These are phyloP conservation scores for Thuja plicata DNA, from an alignment of 83 land plant species.

Conservation along the genomic window DNA sequence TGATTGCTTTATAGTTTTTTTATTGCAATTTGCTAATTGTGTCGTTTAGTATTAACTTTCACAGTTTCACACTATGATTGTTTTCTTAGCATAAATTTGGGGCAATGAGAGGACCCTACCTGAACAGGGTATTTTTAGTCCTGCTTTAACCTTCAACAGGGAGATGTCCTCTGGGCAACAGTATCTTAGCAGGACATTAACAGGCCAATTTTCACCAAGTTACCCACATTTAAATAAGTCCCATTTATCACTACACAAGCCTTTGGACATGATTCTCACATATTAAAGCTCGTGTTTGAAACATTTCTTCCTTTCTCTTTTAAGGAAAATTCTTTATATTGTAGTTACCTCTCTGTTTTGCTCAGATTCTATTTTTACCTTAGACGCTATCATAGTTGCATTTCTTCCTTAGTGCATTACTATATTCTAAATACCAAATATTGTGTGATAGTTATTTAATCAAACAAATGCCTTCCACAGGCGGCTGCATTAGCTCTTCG, in stretches of 20 bases:
- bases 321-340: background rate
- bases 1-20: background rate
- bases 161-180: too few relatives aligned
- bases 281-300: too few relatives aligned
- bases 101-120: too few relatives aligned
- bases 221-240: too few relatives aligned
- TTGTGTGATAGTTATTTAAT: background rate
- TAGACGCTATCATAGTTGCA: background rate
- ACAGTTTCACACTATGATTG: background rate
- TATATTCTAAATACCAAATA: background rate
- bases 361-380: background rate
- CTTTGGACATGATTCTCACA: too few relatives aligned
- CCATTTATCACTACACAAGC: too few relatives aligned
- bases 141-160: too few relatives aligned
- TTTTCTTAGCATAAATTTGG: too few relatives aligned
- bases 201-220: too few relatives aligned
- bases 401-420: background rate
- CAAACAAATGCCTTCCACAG: conserved; percentile 34
- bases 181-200: too few relatives aligned
- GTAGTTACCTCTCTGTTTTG: background rate
- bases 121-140: too few relatives aligned
- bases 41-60: background rate
- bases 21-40: background rate
- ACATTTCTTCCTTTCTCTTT: background rate
- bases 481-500: conserved; percentile 95